Evolutionary conservation across 371 early-diverging fungal genomes (phyloP), one percentile per base, ranked within the genome.

Genomic region (Fennellomyces sp.): DNA sequence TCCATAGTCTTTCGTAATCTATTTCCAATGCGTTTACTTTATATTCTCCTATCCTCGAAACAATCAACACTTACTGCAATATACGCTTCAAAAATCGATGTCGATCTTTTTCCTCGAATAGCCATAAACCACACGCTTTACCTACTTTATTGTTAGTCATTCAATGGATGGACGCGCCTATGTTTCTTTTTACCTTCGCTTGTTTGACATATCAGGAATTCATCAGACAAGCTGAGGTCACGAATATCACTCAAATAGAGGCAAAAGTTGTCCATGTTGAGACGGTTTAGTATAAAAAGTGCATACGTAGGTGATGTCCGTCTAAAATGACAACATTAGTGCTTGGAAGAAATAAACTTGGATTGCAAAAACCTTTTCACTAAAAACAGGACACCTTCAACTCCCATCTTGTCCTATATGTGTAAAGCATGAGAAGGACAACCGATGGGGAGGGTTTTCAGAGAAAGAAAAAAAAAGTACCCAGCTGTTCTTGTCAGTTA

Each of bases 111-210:
- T 80, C 77, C 64, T 89, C 90, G 52, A 80, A 91, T 58, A 91
- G 75, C 91, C 91, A 91, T 53, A 91, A 75, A 6, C 88, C 89
- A 58, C 82, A 82, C n/a, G 85, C 75, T 60, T 86, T 66, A 5
- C 69, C 73, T 82, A 36, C 19, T 23, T 29, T 23, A 21, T 4
- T 15, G 17, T 39, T 17, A 49, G 21, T 48, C 11, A 56, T 15
- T 25, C 47, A 38, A 12, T 19, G 17, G 19, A 17, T 19, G 29
- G n/a, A n/a, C 53, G 19, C 25, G 35, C n/a, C 36, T 31, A 45
- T 38, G 21, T 13, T 36, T 41, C 50, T 48, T 19, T 23, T 30
- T 73, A 88, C 89, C 89, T 61, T 86, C 80, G 17, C 70, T 80
- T 41, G 82, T 82, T 41, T 76, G 72, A 63, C 86, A 91, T 35